phyloP scores from a whole-genome alignment of 441 rosid species.

The Aleurites moluccanus region DNA sequence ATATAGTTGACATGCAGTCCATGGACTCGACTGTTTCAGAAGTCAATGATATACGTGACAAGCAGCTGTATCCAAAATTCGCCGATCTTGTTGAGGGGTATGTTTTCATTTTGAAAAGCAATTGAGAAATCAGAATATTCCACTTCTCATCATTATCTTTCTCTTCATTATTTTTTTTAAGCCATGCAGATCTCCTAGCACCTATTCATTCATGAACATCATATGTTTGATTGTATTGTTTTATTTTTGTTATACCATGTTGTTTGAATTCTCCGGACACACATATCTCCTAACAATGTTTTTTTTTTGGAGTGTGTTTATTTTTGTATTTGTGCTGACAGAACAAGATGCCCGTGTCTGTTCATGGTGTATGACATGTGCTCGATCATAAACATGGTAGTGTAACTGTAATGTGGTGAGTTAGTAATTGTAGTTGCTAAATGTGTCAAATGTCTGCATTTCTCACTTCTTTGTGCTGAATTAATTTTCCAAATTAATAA shows the following conservation, averaged over 20 bases:
- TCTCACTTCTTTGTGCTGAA: background rate
- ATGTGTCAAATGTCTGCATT: background rate
- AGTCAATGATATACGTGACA: conserved; percentile 86
- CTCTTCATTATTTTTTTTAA: background rate
- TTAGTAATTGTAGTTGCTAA: background rate
- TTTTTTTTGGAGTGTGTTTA: background rate
- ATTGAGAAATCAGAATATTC: background rate
- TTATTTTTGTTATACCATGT: background rate
- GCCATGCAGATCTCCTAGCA: background rate
- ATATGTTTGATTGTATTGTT: background rate
- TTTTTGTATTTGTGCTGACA: background rate
- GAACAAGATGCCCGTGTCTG: background rate
- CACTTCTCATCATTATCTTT: background rate
- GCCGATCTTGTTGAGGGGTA: conserved; percentile 81
- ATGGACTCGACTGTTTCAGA: conserved; percentile 96
- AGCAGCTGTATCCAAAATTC: conserved; percentile 78
- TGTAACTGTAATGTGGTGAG: background rate
- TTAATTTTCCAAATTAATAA: background rate
- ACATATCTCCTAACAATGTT: no score
- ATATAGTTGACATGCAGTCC: conserved; percentile 98
- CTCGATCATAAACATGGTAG: background rate
- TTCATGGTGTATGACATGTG: background rate
- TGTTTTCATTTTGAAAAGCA: conserved; percentile 4
- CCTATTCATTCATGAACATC: background rate
- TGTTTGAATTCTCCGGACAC: background rate